Base-by-base conservation (phyloP, 2,329 filamentous ascomycete genomes). In the Clarireedia monteithiana region DNA sequence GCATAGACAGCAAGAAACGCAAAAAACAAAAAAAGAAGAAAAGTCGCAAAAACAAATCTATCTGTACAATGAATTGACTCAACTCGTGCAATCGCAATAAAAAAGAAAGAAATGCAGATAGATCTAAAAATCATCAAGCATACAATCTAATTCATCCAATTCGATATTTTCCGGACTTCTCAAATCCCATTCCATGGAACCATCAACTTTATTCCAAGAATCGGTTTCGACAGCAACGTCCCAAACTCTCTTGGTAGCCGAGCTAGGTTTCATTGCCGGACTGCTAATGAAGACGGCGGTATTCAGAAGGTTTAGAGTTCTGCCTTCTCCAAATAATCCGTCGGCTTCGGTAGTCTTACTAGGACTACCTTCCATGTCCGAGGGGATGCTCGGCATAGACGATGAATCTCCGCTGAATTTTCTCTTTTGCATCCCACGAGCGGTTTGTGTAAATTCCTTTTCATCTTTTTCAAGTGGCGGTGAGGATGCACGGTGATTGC, bases 401-500 rank as follows among this genome's bases (percentile, higher is more conserved):
- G 50, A 48, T 50, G 74, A 69, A 62, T 83, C 78, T 45, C 61
- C 60, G 48, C 63, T 77, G 23, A 84, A 74, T 66, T 84, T 85
- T 59, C 80, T 75, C 69, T 82, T 84, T 59, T 70, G 70, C 64
- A 97, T 81, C 49, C 86, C 89, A 63, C 90, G 89, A 15, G 94
- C 94, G 1, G 91, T 97, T 73, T 95, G 89, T 6, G 92, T 96
- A 68, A 99, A 99, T 72, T 97, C 94, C 68, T 88, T 89, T 76
- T 97, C 92, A 65, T 97, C 92, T 66, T 88, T 90, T 74, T 97
- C 92, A 39, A 97, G 78, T 15, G 91, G 90, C 51, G 92, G 91
- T 61, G 89, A 94, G 24, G 87, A 84, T n/a, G 86, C 87, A 58
- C 88, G 84, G 59, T 84, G 79, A 59, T 81, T 83, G 64, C 85